Conservation (phyloP, 768 basidiomycete species). For the Scleroderma bovista region DNA sequence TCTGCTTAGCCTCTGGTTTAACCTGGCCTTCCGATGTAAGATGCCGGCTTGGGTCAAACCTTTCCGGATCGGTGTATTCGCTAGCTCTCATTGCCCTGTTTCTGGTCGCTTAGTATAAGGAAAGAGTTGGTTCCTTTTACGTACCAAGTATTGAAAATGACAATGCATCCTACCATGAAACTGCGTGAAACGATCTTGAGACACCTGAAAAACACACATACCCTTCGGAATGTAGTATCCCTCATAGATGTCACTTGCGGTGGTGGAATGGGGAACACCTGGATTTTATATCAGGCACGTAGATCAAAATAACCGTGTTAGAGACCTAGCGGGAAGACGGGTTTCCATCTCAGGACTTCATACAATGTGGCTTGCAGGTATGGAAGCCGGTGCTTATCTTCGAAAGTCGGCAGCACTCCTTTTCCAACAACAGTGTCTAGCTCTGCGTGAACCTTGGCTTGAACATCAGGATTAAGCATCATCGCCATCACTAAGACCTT, state of each 20-base stretch:
- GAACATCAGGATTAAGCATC: constrained; percentile 21
- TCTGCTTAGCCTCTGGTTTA: not conserved
- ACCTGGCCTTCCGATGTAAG: not conserved
- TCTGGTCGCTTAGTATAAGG: not conserved
- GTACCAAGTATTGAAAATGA: not conserved
- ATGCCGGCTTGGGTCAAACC: constrained; percentile 1
- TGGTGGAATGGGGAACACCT: not conserved
- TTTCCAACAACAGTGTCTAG: constrained; percentile 19
- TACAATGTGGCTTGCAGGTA: constrained; percentile 21
- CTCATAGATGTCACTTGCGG: constrained; percentile 12
- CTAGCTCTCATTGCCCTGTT: not conserved
- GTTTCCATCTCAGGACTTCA: constrained; percentile 21
- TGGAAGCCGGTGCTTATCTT: constrained; percentile 18
- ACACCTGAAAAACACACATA: not conserved
- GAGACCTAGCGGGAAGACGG: constrained; percentile 6
- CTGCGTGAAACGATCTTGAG: not conserved
- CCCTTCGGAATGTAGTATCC: constrained; percentile 18
- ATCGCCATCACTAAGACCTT: constrained; percentile 21
- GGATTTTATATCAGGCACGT: not conserved
- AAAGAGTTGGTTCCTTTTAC: not conserved
- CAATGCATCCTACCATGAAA: not conserved
- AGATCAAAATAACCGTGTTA: not conserved
- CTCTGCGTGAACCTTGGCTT: constrained; percentile 21
- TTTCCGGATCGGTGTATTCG: not conserved
- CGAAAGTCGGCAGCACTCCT: constrained; percentile 19